Evolutionary conservation across 345 rosid genomes (phyloP).

Genomic region (Kernera saxatilis): DNA sequence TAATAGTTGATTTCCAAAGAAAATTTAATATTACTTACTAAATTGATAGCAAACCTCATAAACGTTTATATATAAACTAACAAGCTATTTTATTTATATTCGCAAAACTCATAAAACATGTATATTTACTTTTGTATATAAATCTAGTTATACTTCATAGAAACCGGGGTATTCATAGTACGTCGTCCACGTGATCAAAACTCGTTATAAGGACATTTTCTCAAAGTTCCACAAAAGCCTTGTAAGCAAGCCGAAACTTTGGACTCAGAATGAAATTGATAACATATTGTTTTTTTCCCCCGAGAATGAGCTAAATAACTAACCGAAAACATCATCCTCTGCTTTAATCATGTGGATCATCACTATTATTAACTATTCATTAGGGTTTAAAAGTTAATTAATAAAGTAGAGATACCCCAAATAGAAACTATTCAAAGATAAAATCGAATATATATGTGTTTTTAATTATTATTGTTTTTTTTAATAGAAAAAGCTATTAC

Average conservation of each 20-base stretch:
- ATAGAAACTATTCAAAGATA: neutral
- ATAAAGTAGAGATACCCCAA: neutral
- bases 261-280: neutral
- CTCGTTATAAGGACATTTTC: constrained; percentile 4
- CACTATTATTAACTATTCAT: neutral
- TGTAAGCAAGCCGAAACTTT: constrained; percentile 22
- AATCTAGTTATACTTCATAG: neutral
- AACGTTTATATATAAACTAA: too few species aligned
- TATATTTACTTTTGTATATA: neutral
- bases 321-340: neutral
- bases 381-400: neutral
- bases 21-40: too few species aligned
- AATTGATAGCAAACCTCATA: too few species aligned
- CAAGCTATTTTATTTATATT: too few species aligned
- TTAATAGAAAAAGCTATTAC: too few species aligned
- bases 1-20: too few species aligned
- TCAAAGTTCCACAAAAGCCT: constrained; percentile 8
- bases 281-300: neutral
- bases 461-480: neutral
- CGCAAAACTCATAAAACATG: too few species aligned
- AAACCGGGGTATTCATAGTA: neutral
- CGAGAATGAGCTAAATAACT: neutral
- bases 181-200: constrained; percentile 15
- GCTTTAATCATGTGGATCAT: constrained; percentile 18
- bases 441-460: neutral